Evolutionary conservation across 164 flowering plant genomes (phyloP).

Genomic region (Buxus sempervirens): DNA sequence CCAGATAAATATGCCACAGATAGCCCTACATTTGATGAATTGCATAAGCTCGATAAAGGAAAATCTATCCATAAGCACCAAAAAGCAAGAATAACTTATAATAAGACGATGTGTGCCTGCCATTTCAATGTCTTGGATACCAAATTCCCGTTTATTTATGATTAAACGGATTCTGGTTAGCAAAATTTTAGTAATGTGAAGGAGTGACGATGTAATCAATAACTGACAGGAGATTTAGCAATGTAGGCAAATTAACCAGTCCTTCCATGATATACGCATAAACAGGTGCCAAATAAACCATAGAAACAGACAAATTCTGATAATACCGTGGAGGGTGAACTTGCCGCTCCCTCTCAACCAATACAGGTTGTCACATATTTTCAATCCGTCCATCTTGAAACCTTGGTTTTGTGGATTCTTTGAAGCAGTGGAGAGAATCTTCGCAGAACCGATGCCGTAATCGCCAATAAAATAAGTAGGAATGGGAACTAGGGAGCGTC

Average conservation of each 20-base stretch:
- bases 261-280: too few species aligned
- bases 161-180: too few species aligned
- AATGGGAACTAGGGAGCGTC: conserved; percentile 54
- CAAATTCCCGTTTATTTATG: background rate
- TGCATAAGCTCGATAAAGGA: conserved; percentile 13
- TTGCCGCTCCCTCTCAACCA: conserved; percentile 97
- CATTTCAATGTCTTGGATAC: background rate
- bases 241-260: too few species aligned
- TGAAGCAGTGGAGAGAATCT: conserved; percentile 47
- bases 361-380: conserved; percentile 56
- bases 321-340: conserved; percentile 58
- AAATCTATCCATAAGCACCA: background rate
- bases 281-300: background rate
- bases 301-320: background rate
- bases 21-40: conserved; percentile 48
- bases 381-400: conserved; percentile 82
- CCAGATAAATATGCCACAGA: conserved; percentile 88
- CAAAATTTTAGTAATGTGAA: too few species aligned
- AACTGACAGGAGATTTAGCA: too few species aligned
- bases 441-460: conserved; percentile 70
- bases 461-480: conserved; percentile 94
- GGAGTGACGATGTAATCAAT: too few species aligned
- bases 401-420: conserved; percentile 50
- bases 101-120: background rate
- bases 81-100: too few species aligned